Evolutionary conservation across 2,329 filamentous ascomycete genomes (phyloP), one percentile per base, ranked within the genome.

Genomic region (Davidsoniella eucalypti): DNA sequence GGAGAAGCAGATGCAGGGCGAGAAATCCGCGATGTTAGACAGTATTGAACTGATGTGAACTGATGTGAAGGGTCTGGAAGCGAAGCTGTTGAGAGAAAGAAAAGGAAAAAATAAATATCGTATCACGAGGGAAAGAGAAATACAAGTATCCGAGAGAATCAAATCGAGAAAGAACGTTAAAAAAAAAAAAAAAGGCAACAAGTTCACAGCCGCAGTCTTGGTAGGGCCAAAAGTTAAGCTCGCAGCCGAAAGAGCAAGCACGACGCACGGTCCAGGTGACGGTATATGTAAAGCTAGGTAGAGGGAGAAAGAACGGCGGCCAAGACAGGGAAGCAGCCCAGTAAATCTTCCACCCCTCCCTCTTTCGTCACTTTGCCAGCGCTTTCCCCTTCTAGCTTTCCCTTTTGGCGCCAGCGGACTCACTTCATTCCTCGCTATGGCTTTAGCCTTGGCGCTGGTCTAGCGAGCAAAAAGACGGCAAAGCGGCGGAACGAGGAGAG

Each of bases 41-140:
- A 23, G 23, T n/a, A 25, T 12, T 18, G 40, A 10, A 43, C n/a
- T 23, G 21, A 29, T 12, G 6, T 5, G 10, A 6, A 38, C 33
- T 36, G n/a, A 2, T 25, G 37, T 42, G 40, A 47, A 44, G 39
- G 18, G 29, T n/a, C 25, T 33, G 25, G 17, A 47, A 14, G 39
- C 8, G 17, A 48, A 53, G 37, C 36, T 16, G 23, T 40, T n/a
- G 21, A 40, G 10, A 21, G 7, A 49, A 49, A 29, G 17, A 16
- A 33, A 46, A 46, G 17, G 25, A 16, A 21, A 43, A 0, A 25
- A 9, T 10, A 23, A 44, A 21, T 6, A 17, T 25, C 26, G n/a
- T 25, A 25, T 46, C 21, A 41, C 33, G 44, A 52, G 44, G 17
- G 21, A 21, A 39, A 47, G 47, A 46, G 25, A 51, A 53, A 18